These are phyloP conservation scores for Lentinula boryana DNA, from an alignment of 768 basidiomycete genomes.

Conservation along the genomic window DNA sequence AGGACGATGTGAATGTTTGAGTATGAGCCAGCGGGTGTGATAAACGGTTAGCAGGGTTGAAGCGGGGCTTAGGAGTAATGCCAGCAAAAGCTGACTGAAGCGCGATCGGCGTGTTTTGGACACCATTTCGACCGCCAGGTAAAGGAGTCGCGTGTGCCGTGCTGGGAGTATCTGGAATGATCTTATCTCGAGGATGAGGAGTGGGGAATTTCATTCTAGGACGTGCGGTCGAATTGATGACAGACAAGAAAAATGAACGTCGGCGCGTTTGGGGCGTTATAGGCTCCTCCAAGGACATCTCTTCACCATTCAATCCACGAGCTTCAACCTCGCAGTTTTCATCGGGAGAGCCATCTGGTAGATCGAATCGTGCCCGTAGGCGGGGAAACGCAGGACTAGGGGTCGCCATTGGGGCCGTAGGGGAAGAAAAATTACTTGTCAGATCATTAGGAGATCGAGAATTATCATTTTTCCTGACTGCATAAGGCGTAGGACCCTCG, in stretches of 20 bases:
- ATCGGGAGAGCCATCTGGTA: conserved; percentile 28
- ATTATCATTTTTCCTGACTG: conserved; percentile 19
- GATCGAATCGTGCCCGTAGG: conserved; percentile 55
- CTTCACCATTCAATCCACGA: conserved; percentile 20
- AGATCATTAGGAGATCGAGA: conserved; percentile 26
- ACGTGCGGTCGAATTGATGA: conserved; percentile 78
- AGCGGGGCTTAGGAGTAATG: conserved; percentile 56
- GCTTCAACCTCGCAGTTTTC: conserved; percentile 16
- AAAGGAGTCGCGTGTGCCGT: conserved; percentile 28
- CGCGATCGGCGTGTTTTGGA: conserved; percentile 19
- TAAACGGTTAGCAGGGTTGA: conserved; percentile 29
- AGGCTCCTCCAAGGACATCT: conserved; percentile 33
- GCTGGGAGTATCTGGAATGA: conserved; percentile 28
- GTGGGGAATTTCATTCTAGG: conserved; percentile 64
- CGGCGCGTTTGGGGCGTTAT: conserved; percentile 70
- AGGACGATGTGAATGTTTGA: conserved; percentile 36
- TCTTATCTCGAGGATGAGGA: conserved; percentile 43
- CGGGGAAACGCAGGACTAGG: conserved; percentile 65
- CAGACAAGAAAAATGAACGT: conserved; percentile 75
- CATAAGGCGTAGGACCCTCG: conserved; percentile 35
- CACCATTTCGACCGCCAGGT: conserved; percentile 20
- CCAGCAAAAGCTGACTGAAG: conserved; percentile 54
- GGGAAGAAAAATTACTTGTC: conserved; percentile 46
- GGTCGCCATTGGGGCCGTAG: conserved; percentile 50
- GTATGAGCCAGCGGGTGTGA: conserved; percentile 70